Evolutionary conservation across 2,329 filamentous ascomycete species (phyloP).

Genomic region (Fusarium pilosicola): DNA sequence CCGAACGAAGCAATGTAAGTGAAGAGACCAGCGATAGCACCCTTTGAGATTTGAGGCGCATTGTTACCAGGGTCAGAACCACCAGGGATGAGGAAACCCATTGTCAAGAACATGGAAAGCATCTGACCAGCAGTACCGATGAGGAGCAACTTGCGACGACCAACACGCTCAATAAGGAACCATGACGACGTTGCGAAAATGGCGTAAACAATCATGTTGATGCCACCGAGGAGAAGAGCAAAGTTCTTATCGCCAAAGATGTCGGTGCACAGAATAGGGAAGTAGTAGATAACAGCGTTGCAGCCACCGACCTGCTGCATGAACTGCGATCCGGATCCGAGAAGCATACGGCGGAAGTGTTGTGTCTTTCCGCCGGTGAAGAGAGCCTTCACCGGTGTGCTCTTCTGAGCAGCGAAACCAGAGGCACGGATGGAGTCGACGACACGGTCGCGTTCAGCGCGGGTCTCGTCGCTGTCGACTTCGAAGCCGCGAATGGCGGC

Average conservation of each 20-base stretch:
- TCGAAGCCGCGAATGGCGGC: conserved; percentile 51
- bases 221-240: conserved; percentile 61
- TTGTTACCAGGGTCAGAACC: conserved; percentile 49
- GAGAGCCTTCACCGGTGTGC: conserved; percentile 61
- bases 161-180: conserved; percentile 61
- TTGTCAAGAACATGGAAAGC: conserved; percentile 68
- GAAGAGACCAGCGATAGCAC: conserved; percentile 74
- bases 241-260: conserved; percentile 51
- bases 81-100: conserved; percentile 73
- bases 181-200: conserved; percentile 65
- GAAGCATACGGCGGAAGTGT: conserved; percentile 71
- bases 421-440: conserved; percentile 61
- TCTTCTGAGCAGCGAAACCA: conserved; percentile 56
- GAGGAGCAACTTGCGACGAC: conserved; percentile 59
- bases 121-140: conserved; percentile 59
- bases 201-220: conserved; percentile 66
- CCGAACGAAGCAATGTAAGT: conserved; percentile 76
- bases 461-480: conserved; percentile 65
- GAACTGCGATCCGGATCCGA: conserved; percentile 67
- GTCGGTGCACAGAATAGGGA: conserved; percentile 63
- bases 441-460: conserved; percentile 66
- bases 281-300: conserved; percentile 70
- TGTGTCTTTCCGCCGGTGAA: conserved; percentile 72
- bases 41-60: conserved; percentile 65
- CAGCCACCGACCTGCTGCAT: conserved; percentile 71